Percentiles rank a stretch among this genome's conserved stretches.
These are phyloP conservation scores for Bipolaris oryzae DNA, from an alignment of 2,329 filamentous ascomycete genomes.

Conservation along the genomic window DNA sequence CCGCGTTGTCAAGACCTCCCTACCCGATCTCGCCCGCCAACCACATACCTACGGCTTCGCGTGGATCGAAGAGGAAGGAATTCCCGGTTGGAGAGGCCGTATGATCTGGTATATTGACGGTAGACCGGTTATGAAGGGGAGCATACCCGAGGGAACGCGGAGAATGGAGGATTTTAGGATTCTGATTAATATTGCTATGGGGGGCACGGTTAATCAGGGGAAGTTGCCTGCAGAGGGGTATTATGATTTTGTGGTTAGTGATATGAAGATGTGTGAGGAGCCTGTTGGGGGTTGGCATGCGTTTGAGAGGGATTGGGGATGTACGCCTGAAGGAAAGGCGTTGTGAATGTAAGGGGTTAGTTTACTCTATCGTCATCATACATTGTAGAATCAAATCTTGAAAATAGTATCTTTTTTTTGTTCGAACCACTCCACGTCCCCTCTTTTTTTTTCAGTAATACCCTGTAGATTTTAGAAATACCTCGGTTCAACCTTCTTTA, in stretches of 20 bases:
- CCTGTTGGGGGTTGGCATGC: slow-evolving; percentile 61
- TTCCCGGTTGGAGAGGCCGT: slow-evolving; percentile 52
- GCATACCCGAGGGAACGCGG: slow-evolving; percentile 59
- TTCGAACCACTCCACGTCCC: too few species aligned
- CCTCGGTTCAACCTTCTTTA: neutral
- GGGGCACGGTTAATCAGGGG: slow-evolving; percentile 63
- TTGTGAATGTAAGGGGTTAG: slow-evolving; percentile 18
- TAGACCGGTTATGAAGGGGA: slow-evolving; percentile 62
- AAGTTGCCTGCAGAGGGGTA: slow-evolving; percentile 58
- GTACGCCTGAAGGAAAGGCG: slow-evolving; percentile 40
- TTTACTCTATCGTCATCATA: too few species aligned
- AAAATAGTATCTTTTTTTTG: too few species aligned
- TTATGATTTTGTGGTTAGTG: slow-evolving; percentile 64
- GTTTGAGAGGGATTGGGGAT: slow-evolving; percentile 60
- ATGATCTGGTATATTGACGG: slow-evolving; percentile 67
- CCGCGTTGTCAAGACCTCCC: slow-evolving; percentile 58
- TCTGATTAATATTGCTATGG: slow-evolving; percentile 67
- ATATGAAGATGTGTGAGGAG: slow-evolving; percentile 59
- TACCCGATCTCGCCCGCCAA: slow-evolving; percentile 56
- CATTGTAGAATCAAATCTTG: too few species aligned
- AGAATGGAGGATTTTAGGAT: slow-evolving; percentile 63
- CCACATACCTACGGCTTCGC: slow-evolving; percentile 62
- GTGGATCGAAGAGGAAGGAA: slow-evolving; percentile 59
- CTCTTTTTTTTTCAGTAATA: too few species aligned
- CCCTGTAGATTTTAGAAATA: too few species aligned